phyloP scores from a whole-genome alignment of 768 basidiomycete species.

The Mycena chlorophos region DNA sequence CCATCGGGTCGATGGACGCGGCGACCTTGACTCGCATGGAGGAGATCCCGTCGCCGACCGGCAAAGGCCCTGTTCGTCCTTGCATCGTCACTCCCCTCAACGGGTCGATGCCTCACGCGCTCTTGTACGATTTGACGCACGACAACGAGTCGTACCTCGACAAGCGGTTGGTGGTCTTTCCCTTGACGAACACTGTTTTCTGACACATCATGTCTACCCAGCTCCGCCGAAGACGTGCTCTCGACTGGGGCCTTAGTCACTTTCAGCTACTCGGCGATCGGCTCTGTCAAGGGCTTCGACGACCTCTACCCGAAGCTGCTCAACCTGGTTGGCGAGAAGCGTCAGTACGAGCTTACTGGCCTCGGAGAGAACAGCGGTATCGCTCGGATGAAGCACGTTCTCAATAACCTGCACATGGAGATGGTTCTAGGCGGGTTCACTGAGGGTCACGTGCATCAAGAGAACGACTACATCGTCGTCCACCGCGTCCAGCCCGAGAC shows the following conservation, averaged over 20 bases:
- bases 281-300: slow-evolving; percentile 96
- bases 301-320: slow-evolving; percentile 95
- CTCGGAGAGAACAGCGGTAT: slow-evolving; percentile 58
- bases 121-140: slow-evolving; percentile 95
- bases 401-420: slow-evolving; percentile 89
- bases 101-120: slow-evolving; percentile 88
- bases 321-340: slow-evolving; percentile 82
- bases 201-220: no score
- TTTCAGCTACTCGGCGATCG: slow-evolving; percentile 85
- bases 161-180: slow-evolving; percentile 70
- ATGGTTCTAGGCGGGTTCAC: slow-evolving; percentile 85
- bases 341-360: slow-evolving; percentile 71
- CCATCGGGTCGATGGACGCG: slow-evolving; percentile 93
- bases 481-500: slow-evolving; percentile 89
- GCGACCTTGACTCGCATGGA: slow-evolving; percentile 78
- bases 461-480: slow-evolving; percentile 92
- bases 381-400: slow-evolving; percentile 59
- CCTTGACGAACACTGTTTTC: no score
- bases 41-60: slow-evolving; percentile 79
- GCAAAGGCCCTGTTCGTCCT: slow-evolving; percentile 73
- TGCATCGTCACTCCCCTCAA: slow-evolving; percentile 78
- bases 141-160: slow-evolving; percentile 92
- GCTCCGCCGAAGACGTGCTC: slow-evolving; percentile 83
- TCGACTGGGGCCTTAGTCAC: slow-evolving; percentile 91
- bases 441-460: slow-evolving; percentile 96